Evolutionary conservation across 2,329 filamentous ascomycete genomes (phyloP).

Genomic region (Falciphora oryzae): DNA sequence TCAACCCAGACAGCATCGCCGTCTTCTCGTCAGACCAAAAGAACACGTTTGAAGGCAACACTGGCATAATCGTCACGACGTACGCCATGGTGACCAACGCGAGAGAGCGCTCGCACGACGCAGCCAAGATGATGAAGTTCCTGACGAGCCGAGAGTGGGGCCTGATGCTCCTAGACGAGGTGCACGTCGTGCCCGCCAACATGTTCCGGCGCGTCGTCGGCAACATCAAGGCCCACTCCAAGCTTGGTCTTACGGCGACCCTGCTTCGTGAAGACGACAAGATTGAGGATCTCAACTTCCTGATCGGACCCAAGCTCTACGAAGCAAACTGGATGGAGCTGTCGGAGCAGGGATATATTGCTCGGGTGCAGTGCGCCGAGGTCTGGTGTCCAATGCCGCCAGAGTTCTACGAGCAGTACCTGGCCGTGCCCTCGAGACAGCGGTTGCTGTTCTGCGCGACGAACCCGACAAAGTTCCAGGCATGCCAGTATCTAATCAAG

Average conservation of each 20-base stretch:
- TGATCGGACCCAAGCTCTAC: conserved; percentile 91
- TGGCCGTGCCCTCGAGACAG: conserved; percentile 53
- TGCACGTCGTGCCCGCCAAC: conserved; percentile 89
- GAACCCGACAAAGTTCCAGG: conserved; percentile 95
- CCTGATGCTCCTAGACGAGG: conserved; percentile 87
- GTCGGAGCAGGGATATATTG: conserved; percentile 84
- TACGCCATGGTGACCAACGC: conserved; percentile 94
- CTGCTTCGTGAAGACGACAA: conserved; percentile 91
- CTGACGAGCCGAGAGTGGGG: conserved; percentile 87
- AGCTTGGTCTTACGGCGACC: conserved; percentile 85
- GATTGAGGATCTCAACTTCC: conserved; percentile 88
- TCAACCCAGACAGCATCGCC: conserved; percentile 81
- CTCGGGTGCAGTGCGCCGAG: conserved; percentile 89
- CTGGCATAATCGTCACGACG: conserved; percentile 89
- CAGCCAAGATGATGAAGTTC: conserved; percentile 93
- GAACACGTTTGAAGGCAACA: conserved; percentile 69
- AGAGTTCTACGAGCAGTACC: conserved; percentile 67
- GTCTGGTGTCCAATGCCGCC: conserved; percentile 98
- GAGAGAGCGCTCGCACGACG: conserved; percentile 76
- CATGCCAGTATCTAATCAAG: conserved; percentile 94
- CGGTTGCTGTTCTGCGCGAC: conserved; percentile 71
- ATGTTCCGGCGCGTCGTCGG: conserved; percentile 91
- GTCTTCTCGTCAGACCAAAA: conserved; percentile 91
- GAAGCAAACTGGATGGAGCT: conserved; percentile 98
- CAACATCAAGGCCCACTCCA: conserved; percentile 84